phyloP scores from a whole-genome alignment of 1,284 basidiomycete species.

The Cutaneotrichosporon sp. region DNA sequence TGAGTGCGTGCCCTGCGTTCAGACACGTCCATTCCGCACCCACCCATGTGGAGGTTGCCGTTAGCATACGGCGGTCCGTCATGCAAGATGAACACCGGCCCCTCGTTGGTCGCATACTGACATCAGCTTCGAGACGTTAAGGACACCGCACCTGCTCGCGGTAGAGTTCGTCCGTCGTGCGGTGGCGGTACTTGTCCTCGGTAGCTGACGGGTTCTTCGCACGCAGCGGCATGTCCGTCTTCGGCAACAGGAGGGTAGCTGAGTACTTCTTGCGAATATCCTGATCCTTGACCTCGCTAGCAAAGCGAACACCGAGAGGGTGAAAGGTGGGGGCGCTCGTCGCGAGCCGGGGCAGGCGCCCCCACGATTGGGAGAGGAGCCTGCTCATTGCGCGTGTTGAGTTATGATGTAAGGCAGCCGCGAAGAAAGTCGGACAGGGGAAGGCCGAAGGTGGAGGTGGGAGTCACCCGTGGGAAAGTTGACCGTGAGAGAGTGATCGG shows the following conservation, averaged over 20 bases:
- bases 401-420: background rate
- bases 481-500: conserved; percentile 1
- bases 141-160: conserved; percentile 66
- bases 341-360: background rate
- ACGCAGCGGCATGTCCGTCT: conserved; percentile 76
- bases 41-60: conserved; percentile 91
- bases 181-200: conserved; percentile 59
- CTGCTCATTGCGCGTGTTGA: conserved; percentile 17
- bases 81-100: conserved; percentile 73
- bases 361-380: conserved; percentile 12
- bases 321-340: background rate
- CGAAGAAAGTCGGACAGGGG: conserved; percentile 8
- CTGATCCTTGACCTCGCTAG: conserved; percentile 6
- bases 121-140: background rate
- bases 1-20: conserved; percentile 83
- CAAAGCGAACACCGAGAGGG: background rate
- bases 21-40: conserved; percentile 28
- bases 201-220: conserved; percentile 68
- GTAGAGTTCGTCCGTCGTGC: conserved; percentile 77
- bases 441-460: conserved; percentile 10
- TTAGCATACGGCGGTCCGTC: conserved; percentile 99
- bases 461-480: conserved; percentile 10
- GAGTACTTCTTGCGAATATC: conserved; percentile 54
- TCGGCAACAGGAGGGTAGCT: conserved; percentile 79
- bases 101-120: conserved; percentile 63